Evolutionary conservation across 176 grass and related monocot species (phyloP).

Genomic region (Oryza glumipatula): DNA sequence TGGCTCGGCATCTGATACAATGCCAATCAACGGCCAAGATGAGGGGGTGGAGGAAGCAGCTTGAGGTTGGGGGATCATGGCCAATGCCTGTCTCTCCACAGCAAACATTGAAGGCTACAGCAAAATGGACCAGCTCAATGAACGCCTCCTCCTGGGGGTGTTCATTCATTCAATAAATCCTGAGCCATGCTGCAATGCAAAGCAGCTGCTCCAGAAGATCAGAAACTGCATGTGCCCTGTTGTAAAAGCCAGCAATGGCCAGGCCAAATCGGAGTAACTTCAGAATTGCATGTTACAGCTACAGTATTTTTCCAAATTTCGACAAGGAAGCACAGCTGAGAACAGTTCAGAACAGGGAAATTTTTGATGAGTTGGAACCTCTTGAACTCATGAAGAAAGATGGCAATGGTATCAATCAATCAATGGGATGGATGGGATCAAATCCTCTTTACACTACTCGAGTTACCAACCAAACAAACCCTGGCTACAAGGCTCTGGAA

Average conservation of each 20-base stretch:
- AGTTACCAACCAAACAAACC: slow-evolving; percentile 68
- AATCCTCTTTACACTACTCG: slow-evolving; percentile 88
- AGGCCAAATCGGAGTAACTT: slow-evolving; percentile 26
- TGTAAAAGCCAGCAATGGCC: slow-evolving; percentile 16
- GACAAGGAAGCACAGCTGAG: neutral
- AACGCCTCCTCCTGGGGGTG: slow-evolving; percentile 7
- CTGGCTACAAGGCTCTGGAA: slow-evolving; percentile 76
- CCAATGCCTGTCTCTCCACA: slow-evolving; percentile 35
- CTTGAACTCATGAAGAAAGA: slow-evolving; percentile 28
- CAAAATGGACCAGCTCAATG: slow-evolving; percentile 28
- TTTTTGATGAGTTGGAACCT: neutral
- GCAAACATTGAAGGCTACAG: slow-evolving; percentile 42
- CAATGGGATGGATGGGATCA: slow-evolving; percentile 90
- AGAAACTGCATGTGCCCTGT: slow-evolving; percentile 32
- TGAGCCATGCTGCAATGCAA: neutral
- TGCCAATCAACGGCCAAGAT: neutral
- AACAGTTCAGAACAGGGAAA: slow-evolving; percentile 19
- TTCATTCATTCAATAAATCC: slow-evolving; percentile 41
- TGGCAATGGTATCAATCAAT: slow-evolving; percentile 49
- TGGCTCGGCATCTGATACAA: neutral
- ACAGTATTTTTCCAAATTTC: slow-evolving; percentile 6
- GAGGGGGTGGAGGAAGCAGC: neutral
- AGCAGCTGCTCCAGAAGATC: slow-evolving; percentile 16
- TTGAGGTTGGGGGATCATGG: slow-evolving; percentile 39
- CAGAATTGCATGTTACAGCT: slow-evolving; percentile 1